These are phyloP conservation scores for Cutaneotrichosporon curvatum DNA, from an alignment of 1,284 basidiomycete species.

Conservation along the genomic window DNA sequence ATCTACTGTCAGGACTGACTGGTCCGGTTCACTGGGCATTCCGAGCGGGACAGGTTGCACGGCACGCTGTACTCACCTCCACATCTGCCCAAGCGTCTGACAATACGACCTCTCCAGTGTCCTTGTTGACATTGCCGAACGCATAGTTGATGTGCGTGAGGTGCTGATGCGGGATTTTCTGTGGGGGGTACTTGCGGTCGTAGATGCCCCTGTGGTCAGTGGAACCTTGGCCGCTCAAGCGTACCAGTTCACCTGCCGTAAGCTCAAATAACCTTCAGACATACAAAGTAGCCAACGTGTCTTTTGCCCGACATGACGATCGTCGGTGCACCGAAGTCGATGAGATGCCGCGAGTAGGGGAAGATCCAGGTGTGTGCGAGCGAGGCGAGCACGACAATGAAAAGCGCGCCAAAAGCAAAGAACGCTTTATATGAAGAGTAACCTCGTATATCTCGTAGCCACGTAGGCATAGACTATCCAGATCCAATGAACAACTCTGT, in stretches of 20 bases:
- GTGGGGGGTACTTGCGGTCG: constrained; percentile 68
- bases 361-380: neutral
- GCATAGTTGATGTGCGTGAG: constrained; percentile 82
- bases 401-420: neutral
- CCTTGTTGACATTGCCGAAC: constrained; percentile 70
- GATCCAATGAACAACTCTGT: too few species aligned
- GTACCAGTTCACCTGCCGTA: constrained; percentile 31
- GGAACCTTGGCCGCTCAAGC: neutral
- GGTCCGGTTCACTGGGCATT: too few species aligned
- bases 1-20: constrained; percentile 49
- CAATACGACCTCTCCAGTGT: constrained; percentile 60
- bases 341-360: neutral
- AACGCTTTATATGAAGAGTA: too few species aligned
- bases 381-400: neutral
- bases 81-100: constrained; percentile 79
- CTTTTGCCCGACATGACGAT: constrained; percentile 17
- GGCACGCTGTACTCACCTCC: constrained; percentile 50
- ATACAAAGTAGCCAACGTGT: constrained; percentile 34
- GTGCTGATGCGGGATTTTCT: constrained; percentile 59
- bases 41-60: neutral
- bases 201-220: constrained; percentile 81
- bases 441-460: too few species aligned
- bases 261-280: neutral
- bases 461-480: too few species aligned
- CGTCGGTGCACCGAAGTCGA: neutral